Conservation (phyloP, 2,329 filamentous ascomycete species). For the Colletotrichum gigasporum region DNA sequence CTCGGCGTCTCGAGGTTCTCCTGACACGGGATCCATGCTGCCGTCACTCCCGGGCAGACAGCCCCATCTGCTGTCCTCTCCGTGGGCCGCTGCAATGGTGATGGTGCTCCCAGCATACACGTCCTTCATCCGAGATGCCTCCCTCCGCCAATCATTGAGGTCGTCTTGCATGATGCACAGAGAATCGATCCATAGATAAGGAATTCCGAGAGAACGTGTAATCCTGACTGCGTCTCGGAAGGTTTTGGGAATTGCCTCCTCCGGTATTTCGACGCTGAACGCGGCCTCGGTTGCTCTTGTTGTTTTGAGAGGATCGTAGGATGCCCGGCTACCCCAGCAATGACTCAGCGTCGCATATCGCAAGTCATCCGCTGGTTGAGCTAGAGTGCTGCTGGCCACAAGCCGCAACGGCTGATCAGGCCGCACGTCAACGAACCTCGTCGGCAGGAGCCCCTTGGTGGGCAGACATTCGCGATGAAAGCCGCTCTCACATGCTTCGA, state of each 20-base stretch:
- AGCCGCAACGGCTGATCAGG: not conserved
- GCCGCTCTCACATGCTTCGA: not conserved
- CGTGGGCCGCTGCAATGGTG: not conserved
- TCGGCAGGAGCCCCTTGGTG: not conserved
- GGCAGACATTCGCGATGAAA: not conserved
- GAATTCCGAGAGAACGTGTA: not conserved
- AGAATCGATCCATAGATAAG: conserved; percentile 9
- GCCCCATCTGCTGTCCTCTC: not conserved
- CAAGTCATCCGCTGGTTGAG: not conserved
- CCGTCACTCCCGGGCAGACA: not conserved
- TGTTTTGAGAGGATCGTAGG: not conserved
- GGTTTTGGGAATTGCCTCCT: not conserved
- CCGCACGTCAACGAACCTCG: not conserved
- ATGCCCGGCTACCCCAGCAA: not conserved
- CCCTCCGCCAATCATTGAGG: not conserved
- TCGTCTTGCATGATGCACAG: conserved; percentile 10
- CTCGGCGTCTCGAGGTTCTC: not conserved
- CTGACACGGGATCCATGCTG: not conserved
- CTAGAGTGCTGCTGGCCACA: not conserved
- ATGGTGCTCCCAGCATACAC: not conserved
- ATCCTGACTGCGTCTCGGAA: not conserved
- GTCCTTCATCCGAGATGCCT: not conserved
- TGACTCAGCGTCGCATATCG: conserved; percentile 1
- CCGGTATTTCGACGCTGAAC: not conserved
- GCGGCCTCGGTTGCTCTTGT: not conserved